A percentile compares a stretch with the other conserved stretches of the same genome.
These are phyloP conservation scores for Isoetes taiwanensis DNA, from an alignment of 75 land plant genomes.

Conservation along the genomic window DNA sequence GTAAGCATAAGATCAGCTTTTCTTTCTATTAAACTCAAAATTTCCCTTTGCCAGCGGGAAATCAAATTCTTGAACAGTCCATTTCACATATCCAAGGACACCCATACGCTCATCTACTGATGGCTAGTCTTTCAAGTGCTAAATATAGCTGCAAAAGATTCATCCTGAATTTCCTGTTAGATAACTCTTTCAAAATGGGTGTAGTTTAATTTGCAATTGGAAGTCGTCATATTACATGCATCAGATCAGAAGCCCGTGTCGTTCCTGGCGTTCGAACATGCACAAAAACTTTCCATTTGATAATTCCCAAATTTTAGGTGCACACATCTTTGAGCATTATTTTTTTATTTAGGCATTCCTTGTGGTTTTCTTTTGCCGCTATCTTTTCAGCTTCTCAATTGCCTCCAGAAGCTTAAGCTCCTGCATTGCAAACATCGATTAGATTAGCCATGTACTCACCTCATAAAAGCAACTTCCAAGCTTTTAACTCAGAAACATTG, in stretches of 20 bases:
- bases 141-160: slow-evolving; percentile 13
- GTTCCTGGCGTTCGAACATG: slow-evolving; percentile 24
- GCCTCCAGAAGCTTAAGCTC: slow-evolving; percentile 19
- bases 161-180: background rate
- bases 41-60: slow-evolving; percentile 16
- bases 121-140: slow-evolving; percentile 15
- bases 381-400: slow-evolving; percentile 14
- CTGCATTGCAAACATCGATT: background rate
- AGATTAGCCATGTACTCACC: background rate
- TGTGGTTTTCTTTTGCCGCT: slow-evolving; percentile 16
- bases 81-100: slow-evolving; percentile 26
- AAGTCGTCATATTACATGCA: background rate
- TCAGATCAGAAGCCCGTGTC: slow-evolving; percentile 22
- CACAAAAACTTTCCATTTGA: slow-evolving; percentile 21
- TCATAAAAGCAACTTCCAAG: background rate
- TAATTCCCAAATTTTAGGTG: slow-evolving; percentile 29
- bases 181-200: background rate
- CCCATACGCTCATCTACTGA: slow-evolving; percentile 28
- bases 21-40: slow-evolving; percentile 22
- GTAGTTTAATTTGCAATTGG: background rate
- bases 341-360: slow-evolving; percentile 8
- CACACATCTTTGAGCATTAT: slow-evolving; percentile 18
- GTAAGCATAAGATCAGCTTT: slow-evolving; percentile 34
- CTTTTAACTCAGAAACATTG: background rate
- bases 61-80: slow-evolving; percentile 28